Conservation (phyloP, 2,329 filamentous ascomycete genomes). For the Talaromyces sp. region DNA sequence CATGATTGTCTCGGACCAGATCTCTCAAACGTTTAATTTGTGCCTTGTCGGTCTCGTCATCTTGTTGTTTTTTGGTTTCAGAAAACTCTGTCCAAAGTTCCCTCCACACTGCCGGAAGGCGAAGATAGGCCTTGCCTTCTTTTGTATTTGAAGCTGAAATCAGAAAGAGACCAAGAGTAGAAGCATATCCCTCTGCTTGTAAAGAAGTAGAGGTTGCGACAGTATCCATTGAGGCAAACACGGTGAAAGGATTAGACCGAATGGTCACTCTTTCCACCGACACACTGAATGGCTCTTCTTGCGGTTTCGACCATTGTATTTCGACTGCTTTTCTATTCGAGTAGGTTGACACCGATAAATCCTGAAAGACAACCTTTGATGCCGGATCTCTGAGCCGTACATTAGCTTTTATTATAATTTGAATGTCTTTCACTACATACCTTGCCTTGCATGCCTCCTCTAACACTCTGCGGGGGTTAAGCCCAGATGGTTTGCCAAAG, state of each 20-base stretch:
- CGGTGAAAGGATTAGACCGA: constrained; percentile 40
- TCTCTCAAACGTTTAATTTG: constrained; percentile 60
- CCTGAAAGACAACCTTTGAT: constrained; percentile 62
- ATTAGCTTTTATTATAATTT: not conserved
- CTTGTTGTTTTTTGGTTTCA: constrained; percentile 63
- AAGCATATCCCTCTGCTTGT: constrained; percentile 84
- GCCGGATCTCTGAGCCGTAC: constrained; percentile 57
- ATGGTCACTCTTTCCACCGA: constrained; percentile 40
- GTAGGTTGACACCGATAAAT: constrained; percentile 69
- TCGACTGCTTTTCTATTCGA: constrained; percentile 70
- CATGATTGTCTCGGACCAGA: constrained; percentile 32
- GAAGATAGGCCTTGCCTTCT: constrained; percentile 79
- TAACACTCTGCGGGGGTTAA: constrained; percentile 69
- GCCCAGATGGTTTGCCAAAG: constrained; percentile 77
- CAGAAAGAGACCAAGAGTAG: constrained; percentile 75
- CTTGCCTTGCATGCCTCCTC: constrained; percentile 85
- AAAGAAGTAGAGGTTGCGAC: constrained; percentile 69
- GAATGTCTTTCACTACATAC: constrained; percentile 32
- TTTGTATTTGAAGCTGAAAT: constrained; percentile 72
- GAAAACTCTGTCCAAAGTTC: constrained; percentile 80
- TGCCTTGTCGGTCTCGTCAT: constrained; percentile 66
- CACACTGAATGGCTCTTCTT: constrained; percentile 48
- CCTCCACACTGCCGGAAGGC: constrained; percentile 75
- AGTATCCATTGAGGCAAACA: constrained; percentile 68
- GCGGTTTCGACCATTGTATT: constrained; percentile 73